Evolutionary conservation across 345 rosid genomes (phyloP).

Genomic region (Citrus medica): DNA sequence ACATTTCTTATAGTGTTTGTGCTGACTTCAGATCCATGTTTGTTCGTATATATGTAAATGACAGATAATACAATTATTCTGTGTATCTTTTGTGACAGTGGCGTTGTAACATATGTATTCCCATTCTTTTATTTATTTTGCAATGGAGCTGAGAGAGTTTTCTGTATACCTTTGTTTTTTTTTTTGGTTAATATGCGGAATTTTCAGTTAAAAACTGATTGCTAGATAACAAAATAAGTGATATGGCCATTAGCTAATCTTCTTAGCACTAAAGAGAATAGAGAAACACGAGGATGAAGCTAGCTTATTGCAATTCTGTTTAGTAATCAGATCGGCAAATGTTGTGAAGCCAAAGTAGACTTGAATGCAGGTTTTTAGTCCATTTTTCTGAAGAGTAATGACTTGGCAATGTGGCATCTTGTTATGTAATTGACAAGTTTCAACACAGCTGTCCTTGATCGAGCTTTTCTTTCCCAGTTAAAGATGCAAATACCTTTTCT

Average conservation of each 20-base stretch:
- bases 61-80: background rate
- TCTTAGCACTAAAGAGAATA: background rate
- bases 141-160: background rate
- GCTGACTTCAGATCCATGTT: background rate
- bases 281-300: background rate
- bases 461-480: no score
- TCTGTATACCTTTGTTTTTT: background rate
- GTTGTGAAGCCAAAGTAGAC: no score
- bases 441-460: no score
- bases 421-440: no score
- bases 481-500: no score
- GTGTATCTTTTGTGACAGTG: constrained; percentile 6
- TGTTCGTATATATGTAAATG: background rate
- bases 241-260: background rate
- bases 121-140: constrained; percentile 9
- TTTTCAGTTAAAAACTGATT: background rate
- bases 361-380: no score
- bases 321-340: background rate
- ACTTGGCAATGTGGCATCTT: no score
- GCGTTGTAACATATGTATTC: background rate
- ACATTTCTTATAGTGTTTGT: background rate
- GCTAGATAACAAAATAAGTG: background rate
- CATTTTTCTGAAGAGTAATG: no score
- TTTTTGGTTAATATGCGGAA: background rate
- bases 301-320: background rate